These are phyloP conservation scores for Polyporus tsugae DNA, from an alignment of 1,284 basidiomycete species.

Conservation along the genomic window DNA sequence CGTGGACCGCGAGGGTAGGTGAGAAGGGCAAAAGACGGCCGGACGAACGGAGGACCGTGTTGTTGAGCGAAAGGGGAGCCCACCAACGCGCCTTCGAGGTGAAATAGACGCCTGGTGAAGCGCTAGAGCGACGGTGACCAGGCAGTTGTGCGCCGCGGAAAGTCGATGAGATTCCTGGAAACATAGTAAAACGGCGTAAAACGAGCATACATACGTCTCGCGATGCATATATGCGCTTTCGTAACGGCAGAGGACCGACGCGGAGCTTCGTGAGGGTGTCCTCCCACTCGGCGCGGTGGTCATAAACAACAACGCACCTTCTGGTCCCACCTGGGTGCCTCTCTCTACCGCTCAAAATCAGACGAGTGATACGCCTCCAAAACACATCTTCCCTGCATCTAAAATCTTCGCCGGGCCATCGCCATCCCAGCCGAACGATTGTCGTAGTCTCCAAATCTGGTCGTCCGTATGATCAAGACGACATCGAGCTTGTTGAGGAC, in stretches of 20 bases:
- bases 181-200: neutral
- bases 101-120: slow-evolving; percentile 1
- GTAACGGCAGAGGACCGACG: slow-evolving; percentile 5
- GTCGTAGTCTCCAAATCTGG: too few species aligned
- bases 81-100: neutral
- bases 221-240: neutral
- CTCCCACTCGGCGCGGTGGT: slow-evolving; percentile 28
- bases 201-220: neutral
- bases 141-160: neutral
- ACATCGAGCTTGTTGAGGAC: slow-evolving; percentile 42
- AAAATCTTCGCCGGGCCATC: neutral
- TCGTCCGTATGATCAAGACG: neutral
- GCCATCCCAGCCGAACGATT: neutral
- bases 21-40: neutral
- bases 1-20: neutral
- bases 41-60: neutral
- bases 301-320: slow-evolving; percentile 15
- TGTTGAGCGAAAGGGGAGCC: neutral
- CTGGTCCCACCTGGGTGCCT: neutral
- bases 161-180: neutral
- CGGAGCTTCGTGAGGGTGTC: slow-evolving; percentile 31
- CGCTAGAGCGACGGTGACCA: neutral
- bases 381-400: neutral
- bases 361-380: neutral
- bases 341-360: neutral